Base-by-base conservation (phyloP, 495 filamentous ascomycete genomes). In the Podospora anserina region DNA sequence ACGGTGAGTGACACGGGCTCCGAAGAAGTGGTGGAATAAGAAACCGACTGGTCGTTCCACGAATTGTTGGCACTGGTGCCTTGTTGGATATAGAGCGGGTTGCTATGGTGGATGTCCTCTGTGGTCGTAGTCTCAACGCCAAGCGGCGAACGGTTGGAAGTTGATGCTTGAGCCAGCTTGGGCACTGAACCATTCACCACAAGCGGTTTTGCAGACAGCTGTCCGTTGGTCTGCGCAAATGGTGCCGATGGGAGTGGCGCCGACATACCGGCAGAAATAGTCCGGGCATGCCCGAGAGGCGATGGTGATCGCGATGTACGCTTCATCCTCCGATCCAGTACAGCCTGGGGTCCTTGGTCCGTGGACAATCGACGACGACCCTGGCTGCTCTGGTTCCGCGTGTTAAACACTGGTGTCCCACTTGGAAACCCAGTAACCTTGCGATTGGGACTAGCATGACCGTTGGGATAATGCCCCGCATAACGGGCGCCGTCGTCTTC, bases 261-360 rank as follows among this genome's bases (percentile, higher is more conserved):
- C 13, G 82, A 79, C 61, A 74, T 78, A 58, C 84, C 81, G 4
- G 76, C 73, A 4, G 84, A 82, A 54, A 79, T 78, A 26, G 77
- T 79, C 62, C 82, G 78, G 54, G 78, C 75, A 71, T 84, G 83
- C 5, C 79, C 81, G 44, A 82, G 74, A 3, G 85, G 85, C 0
- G 85, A 87, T 7, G 85, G 83, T n/a, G 85, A 86, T 23, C 84
- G 78, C 20, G 85, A 86, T 15, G 79, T 81, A 39, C 83, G 76
- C 73, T 79, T 82, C 63, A 84, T 82, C 59, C 80, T 77, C 30
- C 82, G 73, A 64, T 87, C 83, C 13, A 85, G 77, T 9, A 86
- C 78, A 32, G 80, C 77, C 71, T 83, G 82, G 9, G 83, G 81
- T 13, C 82, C 66, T 58, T 85, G 82, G 63, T 86, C 85, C 16